Conservation (phyloP, 1,139 yeast genomes). For the Kurtzmaniella quercitrusa region DNA sequence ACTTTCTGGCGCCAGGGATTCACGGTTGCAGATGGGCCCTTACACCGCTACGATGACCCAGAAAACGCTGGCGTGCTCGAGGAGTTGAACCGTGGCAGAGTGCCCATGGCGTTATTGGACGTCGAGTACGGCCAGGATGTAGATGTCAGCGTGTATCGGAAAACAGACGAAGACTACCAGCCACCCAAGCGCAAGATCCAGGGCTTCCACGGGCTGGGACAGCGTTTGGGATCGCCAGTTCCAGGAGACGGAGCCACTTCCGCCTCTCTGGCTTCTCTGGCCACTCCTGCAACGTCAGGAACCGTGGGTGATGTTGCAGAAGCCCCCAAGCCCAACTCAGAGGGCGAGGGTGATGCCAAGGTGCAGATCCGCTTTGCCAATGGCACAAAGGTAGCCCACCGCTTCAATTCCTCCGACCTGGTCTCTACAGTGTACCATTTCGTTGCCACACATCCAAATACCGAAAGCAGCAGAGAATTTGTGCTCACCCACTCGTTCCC, state of each 20-base stretch:
- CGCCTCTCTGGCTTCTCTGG: conserved; percentile 19
- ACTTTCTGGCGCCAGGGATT: conserved; percentile 97
- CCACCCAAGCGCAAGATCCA: conserved; percentile 66
- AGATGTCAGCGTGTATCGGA: conserved; percentile 83
- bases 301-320: conserved; percentile 10
- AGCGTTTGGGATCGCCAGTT: conserved; percentile 84
- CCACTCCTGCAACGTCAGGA: conserved; percentile 12
- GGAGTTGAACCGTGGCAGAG: conserved; percentile 85
- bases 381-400: conserved; percentile 66
- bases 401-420: conserved; percentile 62
- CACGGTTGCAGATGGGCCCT: conserved; percentile 85
- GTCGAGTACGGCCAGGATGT: conserved; percentile 92
- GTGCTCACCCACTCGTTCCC: conserved; percentile 82
- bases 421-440: conserved; percentile 68
- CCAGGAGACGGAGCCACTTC: conserved; percentile 52
- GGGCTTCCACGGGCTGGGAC: conserved; percentile 83
- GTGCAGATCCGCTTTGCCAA: conserved; percentile 85
- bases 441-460: conserved; percentile 47
- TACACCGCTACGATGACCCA: conserved; percentile 88
- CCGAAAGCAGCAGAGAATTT: conserved; percentile 45
- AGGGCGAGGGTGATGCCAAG: conserved; percentile 61
- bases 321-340: conserved; percentile 19
- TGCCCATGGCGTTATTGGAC: conserved; percentile 79
- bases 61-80: conserved; percentile 69
- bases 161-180: conserved; percentile 73